phyloP scores from a whole-genome alignment of 306 rosid species.

The Quercus mongolica region DNA sequence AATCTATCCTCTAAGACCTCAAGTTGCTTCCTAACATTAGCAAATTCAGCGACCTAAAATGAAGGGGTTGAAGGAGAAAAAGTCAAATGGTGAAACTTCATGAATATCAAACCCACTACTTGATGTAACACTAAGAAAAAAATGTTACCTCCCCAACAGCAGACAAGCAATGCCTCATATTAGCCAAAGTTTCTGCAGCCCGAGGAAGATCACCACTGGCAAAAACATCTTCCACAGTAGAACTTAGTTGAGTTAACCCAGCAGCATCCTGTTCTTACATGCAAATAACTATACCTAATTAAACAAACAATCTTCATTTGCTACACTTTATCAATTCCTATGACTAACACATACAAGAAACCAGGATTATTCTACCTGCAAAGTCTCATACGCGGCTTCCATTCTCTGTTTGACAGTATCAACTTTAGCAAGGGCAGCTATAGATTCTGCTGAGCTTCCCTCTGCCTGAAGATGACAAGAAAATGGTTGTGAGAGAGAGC shows the following conservation, averaged over 20 bases:
- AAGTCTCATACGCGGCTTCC: slow-evolving; percentile 95
- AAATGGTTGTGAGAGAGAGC: not conserved
- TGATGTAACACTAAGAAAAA: not conserved
- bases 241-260: slow-evolving; percentile 93
- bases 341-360: slow-evolving; percentile 3
- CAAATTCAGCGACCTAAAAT: slow-evolving; percentile 95
- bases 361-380: slow-evolving; percentile 56
- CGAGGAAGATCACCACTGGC: slow-evolving; percentile 98
- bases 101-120: not conserved
- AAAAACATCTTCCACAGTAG: slow-evolving; percentile 95
- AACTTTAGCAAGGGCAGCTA: slow-evolving; percentile 89
- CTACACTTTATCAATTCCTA: not conserved
- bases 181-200: slow-evolving; percentile 93
- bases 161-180: slow-evolving; percentile 97
- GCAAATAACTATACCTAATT: slow-evolving; percentile 4
- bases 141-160: slow-evolving; percentile 92
- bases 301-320: not conserved
- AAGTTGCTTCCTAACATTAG: slow-evolving; percentile 93
- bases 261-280: slow-evolving; percentile 80
- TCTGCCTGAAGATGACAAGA: slow-evolving; percentile 59
- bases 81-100: not conserved
- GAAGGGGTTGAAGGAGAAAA: not conserved
- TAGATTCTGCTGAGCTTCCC: slow-evolving; percentile 95
- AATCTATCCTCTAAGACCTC: slow-evolving; percentile 98
- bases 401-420: slow-evolving; percentile 96